Evolutionary conservation across 2,329 filamentous ascomycete species (phyloP), one percentile per base, ranked within the genome.

Genomic region (Grosmannia serpens): DNA sequence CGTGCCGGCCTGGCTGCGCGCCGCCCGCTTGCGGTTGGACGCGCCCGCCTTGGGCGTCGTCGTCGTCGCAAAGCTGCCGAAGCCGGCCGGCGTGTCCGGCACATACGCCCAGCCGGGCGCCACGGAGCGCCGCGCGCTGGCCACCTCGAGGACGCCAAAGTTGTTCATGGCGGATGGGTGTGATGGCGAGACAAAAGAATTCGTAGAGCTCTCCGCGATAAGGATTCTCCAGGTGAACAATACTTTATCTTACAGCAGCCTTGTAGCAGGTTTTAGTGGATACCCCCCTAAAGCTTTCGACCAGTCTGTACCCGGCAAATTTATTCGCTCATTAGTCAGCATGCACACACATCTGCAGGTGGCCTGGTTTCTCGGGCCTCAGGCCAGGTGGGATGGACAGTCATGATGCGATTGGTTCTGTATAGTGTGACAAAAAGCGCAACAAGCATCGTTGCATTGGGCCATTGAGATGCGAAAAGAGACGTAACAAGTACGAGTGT

Each of bases 41-140:
- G n/a, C 7, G 29, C 27, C 57, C 17, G 27, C 31, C 3, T 24
- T 72, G 60, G 74, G 77, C 61, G 71, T 73, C 62, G 76, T 72
- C 60, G 77, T 77, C 74, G 57, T 72, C 75, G 61, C 78, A 70
- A 66, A 77, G 80, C 62, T 87, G 79, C 55, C 31, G 77, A 79
- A 81, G 62, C 74, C 72, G 59, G 74, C 78, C 61, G 60, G 52
- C 24, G 81, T 85, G 68, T 96, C 89, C 33, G 91, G 85, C 1
- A 96, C 89, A 70, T 96, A 96, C 15, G 90, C 90, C 87, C 91
- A 97, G 67, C 92, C 92, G 1, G 92, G 91, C 1, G 89, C 88
- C 51, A 81, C 77, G 51, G 83, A 82, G 20, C 84, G 84, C 61
- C 83, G 84, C 31, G 84, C 76, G 67, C 83, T 84, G 41, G 89